Percentiles rank a stretch among this genome's conserved stretches.
Evolutionary conservation across 2,329 filamentous ascomycete genomes (phyloP).

Genomic region (Colletotrichum somersetense): DNA sequence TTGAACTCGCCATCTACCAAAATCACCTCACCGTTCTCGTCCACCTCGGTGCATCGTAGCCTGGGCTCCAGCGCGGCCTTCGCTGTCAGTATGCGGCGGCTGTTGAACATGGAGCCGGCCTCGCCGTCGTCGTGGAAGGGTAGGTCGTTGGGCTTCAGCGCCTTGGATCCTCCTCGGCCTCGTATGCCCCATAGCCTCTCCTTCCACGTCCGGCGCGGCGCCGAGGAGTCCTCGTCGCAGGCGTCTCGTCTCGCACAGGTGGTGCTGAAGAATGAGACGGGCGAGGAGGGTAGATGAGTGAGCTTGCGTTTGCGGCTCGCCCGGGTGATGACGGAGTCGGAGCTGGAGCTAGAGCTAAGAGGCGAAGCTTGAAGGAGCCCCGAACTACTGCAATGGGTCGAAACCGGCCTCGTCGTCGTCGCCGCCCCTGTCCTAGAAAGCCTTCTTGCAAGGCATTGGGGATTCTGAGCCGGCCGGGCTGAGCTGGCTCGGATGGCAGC

Average conservation of each 20-base stretch:
- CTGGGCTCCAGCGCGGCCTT: constrained; percentile 88
- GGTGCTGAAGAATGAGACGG: constrained; percentile 48
- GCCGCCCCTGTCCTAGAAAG: constrained; percentile 43
- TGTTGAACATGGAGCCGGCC: constrained; percentile 73
- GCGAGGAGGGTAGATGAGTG: not conserved
- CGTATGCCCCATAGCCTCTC: constrained; percentile 62
- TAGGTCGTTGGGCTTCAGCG: constrained; percentile 69
- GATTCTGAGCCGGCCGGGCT: constrained; percentile 21
- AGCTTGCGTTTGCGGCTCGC: constrained; percentile 23
- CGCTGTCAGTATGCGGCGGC: constrained; percentile 76
- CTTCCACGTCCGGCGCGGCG: constrained; percentile 57
- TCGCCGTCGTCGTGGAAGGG: constrained; percentile 71
- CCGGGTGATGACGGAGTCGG: constrained; percentile 42
- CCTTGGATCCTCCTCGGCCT: constrained; percentile 54
- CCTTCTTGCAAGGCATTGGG: constrained; percentile 24
- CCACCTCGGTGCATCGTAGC: constrained; percentile 93
- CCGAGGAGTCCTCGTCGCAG: constrained; percentile 47
- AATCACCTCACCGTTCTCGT: constrained; percentile 91
- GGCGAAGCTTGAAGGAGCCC: constrained; percentile 49
- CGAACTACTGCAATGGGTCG: constrained; percentile 39
- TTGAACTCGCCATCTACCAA: constrained; percentile 96
- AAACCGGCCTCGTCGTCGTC: constrained; percentile 41
- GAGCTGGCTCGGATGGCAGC: constrained; percentile 10
- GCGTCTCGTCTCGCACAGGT: constrained; percentile 43
- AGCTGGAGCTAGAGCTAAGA: constrained; percentile 46